Evolutionary conservation across 352 stramenopile genomes (phyloP), one percentile per base, ranked within the genome.

Genomic region (Phytophthora tentaculata): DNA sequence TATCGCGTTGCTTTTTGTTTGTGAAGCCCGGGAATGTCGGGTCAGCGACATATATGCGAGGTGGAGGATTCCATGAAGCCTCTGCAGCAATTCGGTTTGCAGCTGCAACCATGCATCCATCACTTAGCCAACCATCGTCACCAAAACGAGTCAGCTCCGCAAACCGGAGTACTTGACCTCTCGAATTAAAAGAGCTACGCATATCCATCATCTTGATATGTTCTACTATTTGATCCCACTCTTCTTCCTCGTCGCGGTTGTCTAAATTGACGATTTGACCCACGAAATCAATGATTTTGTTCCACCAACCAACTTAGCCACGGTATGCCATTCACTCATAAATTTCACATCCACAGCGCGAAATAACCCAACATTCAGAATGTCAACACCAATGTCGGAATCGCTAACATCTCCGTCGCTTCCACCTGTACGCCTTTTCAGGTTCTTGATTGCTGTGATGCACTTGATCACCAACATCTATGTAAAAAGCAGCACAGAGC

Each of bases 71-170:
- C 43, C 19, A 49, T 1, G 54, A 61, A 24, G 39, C 22, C 22
- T 61, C 22, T 19, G 14, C 24, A 22, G 54, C 39, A 39, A 61
- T 52, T 19, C 23, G 54, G 5, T 26, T 32, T 41, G 39, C 39
- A 39, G 39, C 39, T 14, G 43, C 17, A 9, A 61, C 39, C 23
- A 61, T 28, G 6, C 54, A 52, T 23, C 39, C 39, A 14, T 61
- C 54, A 20, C 39, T 61, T 19, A 52, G 17, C 54, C 54, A 61
- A 4, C 37, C 54, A 52, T 61, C 16, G 14, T 52, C n/a, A 7
- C 23, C 24, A 51, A 61, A 44, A 32, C 54, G 19, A 28, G 39
- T 20, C 0, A 61, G 23, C 17, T 52, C 39, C 3, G 20, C 39
- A 43, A 52, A 52, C 19, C 41, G 5, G 5, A 61, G 39, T 2